Conservation (phyloP, 139 green algal genomes). For the Eudorina sp. region DNA sequence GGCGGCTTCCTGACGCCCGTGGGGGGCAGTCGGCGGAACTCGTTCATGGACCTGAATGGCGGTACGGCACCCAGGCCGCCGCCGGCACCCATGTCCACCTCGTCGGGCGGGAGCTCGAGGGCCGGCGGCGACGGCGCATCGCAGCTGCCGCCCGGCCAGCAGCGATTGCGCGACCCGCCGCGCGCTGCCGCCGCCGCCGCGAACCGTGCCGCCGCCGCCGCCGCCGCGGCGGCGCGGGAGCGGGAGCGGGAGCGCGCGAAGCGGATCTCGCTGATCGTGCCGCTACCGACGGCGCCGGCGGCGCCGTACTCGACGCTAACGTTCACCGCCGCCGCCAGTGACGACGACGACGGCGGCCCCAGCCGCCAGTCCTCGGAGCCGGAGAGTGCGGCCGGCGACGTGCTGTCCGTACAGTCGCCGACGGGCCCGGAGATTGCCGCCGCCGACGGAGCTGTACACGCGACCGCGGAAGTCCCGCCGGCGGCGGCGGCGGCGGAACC, state of each 20-base stretch:
- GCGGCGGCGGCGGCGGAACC: background rate
- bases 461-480: background rate
- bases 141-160: no score
- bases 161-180: no score
- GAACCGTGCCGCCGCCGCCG: background rate
- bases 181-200: background rate
- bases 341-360: background rate
- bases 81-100: background rate
- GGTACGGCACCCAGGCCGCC: background rate
- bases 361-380: background rate
- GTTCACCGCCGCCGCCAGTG: background rate
- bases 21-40: background rate
- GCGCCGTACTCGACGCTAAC: background rate
- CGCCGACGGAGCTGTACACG: background rate
- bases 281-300: background rate
- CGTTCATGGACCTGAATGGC: background rate
- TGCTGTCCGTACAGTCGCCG: no score
- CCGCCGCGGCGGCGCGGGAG: background rate
- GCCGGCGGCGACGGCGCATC: background rate
- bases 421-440: background rate
- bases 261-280: slow-evolving; percentile 1
- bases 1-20: background rate
- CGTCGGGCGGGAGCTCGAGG: background rate
- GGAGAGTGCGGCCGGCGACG: background rate
- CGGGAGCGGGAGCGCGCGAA: background rate